Evolutionary conservation across 2,329 filamentous ascomycete species (phyloP).

Genomic region (Xylariaceae sp.): DNA sequence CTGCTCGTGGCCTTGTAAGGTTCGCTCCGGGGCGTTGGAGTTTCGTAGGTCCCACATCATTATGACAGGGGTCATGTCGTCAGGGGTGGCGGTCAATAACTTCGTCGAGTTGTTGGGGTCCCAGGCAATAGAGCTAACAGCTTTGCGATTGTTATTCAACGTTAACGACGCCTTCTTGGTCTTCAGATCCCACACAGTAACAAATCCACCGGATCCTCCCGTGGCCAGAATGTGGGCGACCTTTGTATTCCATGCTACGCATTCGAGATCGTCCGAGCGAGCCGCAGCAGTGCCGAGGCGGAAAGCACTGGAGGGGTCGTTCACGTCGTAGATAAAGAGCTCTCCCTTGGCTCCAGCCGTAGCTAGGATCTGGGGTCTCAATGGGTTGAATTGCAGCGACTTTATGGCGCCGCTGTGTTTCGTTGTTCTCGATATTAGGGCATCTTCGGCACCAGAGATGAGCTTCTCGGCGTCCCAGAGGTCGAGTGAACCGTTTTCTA

Average conservation of each 20-base stretch:
- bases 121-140: slow-evolving; percentile 94
- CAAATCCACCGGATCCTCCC: slow-evolving; percentile 87
- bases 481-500: slow-evolving; percentile 91
- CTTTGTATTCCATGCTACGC: slow-evolving; percentile 97
- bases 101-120: slow-evolving; percentile 94
- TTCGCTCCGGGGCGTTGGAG: slow-evolving; percentile 88
- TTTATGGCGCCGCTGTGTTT: slow-evolving; percentile 94
- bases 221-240: slow-evolving; percentile 95
- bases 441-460: slow-evolving; percentile 56
- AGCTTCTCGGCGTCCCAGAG: slow-evolving; percentile 84
- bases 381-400: slow-evolving; percentile 92
- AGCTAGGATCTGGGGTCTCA: slow-evolving; percentile 84
- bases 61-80: slow-evolving; percentile 84
- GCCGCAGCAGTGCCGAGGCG: slow-evolving; percentile 83
- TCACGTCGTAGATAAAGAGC: slow-evolving; percentile 91
- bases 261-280: slow-evolving; percentile 91
- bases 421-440: slow-evolving; percentile 78
- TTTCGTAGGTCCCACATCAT: slow-evolving; percentile 94
- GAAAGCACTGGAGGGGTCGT: slow-evolving; percentile 84
- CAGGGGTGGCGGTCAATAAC: slow-evolving; percentile 85
- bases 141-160: slow-evolving; percentile 90
- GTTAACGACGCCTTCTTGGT: slow-evolving; percentile 96
- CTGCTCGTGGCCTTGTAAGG: slow-evolving; percentile 86
- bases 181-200: slow-evolving; percentile 98
- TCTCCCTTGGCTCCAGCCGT: slow-evolving; percentile 94